phyloP scores from a whole-genome alignment of 1,284 basidiomycete genomes.

The Pyrrhoderma noxium region DNA sequence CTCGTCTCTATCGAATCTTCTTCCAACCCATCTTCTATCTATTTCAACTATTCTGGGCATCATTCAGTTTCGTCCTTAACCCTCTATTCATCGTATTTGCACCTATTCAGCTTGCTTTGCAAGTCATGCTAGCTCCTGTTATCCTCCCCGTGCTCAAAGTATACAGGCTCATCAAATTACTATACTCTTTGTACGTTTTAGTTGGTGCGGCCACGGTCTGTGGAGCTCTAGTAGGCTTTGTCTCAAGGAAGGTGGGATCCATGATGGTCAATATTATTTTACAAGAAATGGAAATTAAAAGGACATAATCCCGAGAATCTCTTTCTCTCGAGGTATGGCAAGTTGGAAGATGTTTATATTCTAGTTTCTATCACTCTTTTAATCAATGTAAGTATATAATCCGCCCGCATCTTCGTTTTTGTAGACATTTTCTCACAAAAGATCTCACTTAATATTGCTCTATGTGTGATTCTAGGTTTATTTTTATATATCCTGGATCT shows the following conservation, averaged over 20 bases:
- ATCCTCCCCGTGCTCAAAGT: slow-evolving; percentile 5
- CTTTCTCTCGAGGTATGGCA: no score
- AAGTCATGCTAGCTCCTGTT: slow-evolving; percentile 4
- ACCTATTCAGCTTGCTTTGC: slow-evolving; percentile 4
- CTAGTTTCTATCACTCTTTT: no score
- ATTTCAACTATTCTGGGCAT: neutral
- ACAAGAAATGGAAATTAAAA: no score
- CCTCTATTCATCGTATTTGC: slow-evolving; percentile 7
- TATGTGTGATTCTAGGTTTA: no score
- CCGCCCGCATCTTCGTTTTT: no score
- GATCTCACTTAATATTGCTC: no score
- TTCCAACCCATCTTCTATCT: slow-evolving; percentile 4
- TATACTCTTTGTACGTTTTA: slow-evolving; percentile 16
- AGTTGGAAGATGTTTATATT: no score
- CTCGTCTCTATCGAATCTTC: slow-evolving; percentile 6
- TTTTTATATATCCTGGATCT: no score
- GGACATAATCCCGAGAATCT: no score
- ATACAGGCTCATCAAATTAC: neutral
- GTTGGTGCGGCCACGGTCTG: slow-evolving; percentile 10
- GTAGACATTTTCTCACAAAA: no score
- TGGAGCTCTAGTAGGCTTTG: slow-evolving; percentile 8
- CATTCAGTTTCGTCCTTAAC: neutral
- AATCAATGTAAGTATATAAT: no score
- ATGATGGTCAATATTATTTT: neutral
- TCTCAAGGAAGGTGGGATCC: slow-evolving; percentile 1